Percentiles rank a stretch among this genome's conserved stretches.
Conservation (phyloP, 352 stramenopile species). For the Pythium plurisporium region DNA sequence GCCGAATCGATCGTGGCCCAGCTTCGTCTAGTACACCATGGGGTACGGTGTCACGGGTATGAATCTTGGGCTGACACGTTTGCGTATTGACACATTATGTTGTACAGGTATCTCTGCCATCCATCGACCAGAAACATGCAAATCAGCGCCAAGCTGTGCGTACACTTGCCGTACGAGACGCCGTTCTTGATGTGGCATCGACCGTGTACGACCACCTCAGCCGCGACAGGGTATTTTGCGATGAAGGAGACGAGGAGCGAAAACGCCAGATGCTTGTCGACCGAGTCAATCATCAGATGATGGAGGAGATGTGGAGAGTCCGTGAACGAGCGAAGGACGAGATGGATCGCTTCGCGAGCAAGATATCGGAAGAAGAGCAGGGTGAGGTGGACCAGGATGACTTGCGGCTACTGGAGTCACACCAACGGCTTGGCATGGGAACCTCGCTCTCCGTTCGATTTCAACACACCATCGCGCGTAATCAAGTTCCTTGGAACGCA, state of each 20-base stretch:
- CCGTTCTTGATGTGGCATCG: constrained; percentile 2
- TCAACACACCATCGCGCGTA: background rate
- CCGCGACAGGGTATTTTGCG: background rate
- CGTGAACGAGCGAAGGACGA: background rate
- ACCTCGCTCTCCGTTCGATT: background rate
- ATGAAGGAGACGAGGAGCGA: background rate
- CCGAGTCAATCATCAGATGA: constrained; percentile 3
- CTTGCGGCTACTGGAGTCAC: constrained; percentile 7
- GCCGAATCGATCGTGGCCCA: background rate
- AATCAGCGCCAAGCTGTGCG: no score
- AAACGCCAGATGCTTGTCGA: constrained; percentile 1
- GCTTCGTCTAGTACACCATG: background rate
- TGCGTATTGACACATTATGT: no score
- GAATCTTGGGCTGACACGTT: no score
- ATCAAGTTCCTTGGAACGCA: background rate
- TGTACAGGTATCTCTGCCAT: constrained; percentile 2
- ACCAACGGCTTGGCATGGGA: constrained; percentile 1
- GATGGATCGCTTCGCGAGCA: constrained; percentile 7
- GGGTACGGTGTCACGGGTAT: background rate
- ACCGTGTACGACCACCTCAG: background rate
- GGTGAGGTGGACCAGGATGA: constrained; percentile 18
- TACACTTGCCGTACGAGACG: constrained; percentile 7
- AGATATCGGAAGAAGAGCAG: constrained; percentile 15
- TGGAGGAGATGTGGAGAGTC: constrained; percentile 4
- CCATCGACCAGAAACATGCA: no score